Evolutionary conservation across 345 rosid genomes (phyloP).

Genomic region (Eucalyptus marginata): DNA sequence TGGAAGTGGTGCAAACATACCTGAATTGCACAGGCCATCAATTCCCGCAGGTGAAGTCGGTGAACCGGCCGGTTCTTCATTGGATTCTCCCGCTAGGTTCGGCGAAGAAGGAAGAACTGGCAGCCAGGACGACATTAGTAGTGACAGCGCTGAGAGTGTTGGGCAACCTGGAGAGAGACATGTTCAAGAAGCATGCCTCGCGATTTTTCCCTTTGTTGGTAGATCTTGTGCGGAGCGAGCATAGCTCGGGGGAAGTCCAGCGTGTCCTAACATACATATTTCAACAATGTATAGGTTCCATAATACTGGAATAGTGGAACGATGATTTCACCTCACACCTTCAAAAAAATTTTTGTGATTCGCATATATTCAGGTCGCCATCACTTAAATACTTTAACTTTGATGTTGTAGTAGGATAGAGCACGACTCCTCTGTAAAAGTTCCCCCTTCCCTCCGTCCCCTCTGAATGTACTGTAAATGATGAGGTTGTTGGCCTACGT

Average conservation of each 20-base stretch:
- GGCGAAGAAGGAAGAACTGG: constrained; percentile 72
- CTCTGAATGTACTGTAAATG: not conserved
- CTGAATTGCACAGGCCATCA: constrained; percentile 29
- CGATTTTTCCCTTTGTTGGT: constrained; percentile 64
- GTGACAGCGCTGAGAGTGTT: constrained; percentile 47
- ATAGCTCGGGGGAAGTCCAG: constrained; percentile 74
- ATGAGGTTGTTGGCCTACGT: not conserved
- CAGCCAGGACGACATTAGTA: constrained; percentile 54
- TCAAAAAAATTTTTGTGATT: not conserved
- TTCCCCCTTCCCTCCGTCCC: not conserved
- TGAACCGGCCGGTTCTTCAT: constrained; percentile 9
- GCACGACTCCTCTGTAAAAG: not conserved
- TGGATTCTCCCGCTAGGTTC: constrained; percentile 68
- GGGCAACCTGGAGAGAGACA: constrained; percentile 35
- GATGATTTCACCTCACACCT: not conserved
- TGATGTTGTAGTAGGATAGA: not conserved
- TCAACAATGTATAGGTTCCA: constrained; percentile 75
- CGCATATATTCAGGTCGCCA: not conserved
- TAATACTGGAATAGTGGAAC: constrained; percentile 28
- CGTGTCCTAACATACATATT: constrained; percentile 52
- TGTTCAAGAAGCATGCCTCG: constrained; percentile 38
- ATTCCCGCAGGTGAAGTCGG: constrained; percentile 5
- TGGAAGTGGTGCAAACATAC: constrained; percentile 48
- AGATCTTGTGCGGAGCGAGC: constrained; percentile 75
- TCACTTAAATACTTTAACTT: not conserved